A percentile compares a stretch with the other conserved stretches of the same genome.
Evolutionary conservation across 139 green algal genomes (phyloP).

Genomic region (Chlorella vulgaris): DNA sequence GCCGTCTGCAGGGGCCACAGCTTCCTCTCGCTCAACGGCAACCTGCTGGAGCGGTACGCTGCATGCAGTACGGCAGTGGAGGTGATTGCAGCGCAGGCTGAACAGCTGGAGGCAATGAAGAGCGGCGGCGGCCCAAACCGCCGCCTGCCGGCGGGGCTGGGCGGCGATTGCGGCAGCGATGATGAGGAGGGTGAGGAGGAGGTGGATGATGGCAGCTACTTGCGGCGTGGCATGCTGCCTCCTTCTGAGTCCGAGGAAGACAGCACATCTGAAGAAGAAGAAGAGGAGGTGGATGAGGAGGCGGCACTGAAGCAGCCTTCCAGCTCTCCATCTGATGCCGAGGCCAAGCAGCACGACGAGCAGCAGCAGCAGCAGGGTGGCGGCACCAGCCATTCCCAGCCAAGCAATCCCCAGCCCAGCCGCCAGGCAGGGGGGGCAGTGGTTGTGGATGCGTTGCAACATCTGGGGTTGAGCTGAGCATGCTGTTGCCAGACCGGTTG

Average conservation of each 20-base stretch:
- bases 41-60: constrained; percentile 86
- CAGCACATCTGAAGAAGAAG: constrained; percentile 16
- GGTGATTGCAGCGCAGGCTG: constrained; percentile 83
- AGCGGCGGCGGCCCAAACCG: not conserved
- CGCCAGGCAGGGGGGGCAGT: no score
- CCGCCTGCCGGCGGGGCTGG: constrained; percentile 4
- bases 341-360: not conserved
- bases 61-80: constrained; percentile 73
- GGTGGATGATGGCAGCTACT: constrained; percentile 42
- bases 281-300: not conserved
- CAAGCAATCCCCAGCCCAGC: no score
- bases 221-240: constrained; percentile 51
- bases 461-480: no score
- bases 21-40: constrained; percentile 90
- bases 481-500: no score
- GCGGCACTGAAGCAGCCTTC: constrained; percentile 10
- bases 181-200: constrained; percentile 1
- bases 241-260: constrained; percentile 50
- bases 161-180: not conserved
- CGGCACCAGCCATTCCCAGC: no score
- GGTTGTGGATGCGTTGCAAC: no score
- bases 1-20: constrained; percentile 77
- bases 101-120: constrained; percentile 13
- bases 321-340: constrained; percentile 1
- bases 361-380: not conserved